Conservation (phyloP, 805 yeast genomes). For the Ogataea trehalophila region DNA sequence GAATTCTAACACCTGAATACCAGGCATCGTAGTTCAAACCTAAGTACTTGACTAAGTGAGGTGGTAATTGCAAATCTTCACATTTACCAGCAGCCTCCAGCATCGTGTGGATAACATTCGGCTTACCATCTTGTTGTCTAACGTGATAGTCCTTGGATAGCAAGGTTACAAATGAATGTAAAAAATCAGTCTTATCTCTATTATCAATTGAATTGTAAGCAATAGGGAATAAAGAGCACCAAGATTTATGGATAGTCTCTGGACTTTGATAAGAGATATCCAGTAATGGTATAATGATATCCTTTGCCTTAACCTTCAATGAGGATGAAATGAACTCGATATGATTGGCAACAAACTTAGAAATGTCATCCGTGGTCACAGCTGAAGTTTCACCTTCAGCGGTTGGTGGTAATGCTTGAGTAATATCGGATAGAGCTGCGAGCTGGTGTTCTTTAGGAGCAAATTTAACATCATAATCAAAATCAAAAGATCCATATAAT, state of each 20-base stretch:
- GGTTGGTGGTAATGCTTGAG: slow-evolving; percentile 25
- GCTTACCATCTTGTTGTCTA: slow-evolving; percentile 81
- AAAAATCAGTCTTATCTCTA: slow-evolving; percentile 77
- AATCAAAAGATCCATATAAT: slow-evolving; percentile 71
- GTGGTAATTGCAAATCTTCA: slow-evolving; percentile 76
- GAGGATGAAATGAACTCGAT: slow-evolving; percentile 16
- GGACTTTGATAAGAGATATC: slow-evolving; percentile 81
- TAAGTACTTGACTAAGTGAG: slow-evolving; percentile 84
- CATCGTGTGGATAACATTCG: slow-evolving; percentile 81
- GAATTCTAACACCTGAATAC: slow-evolving; percentile 80
- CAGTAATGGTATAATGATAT: slow-evolving; percentile 63
- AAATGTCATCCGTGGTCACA: slow-evolving; percentile 14
- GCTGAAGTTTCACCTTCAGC: slow-evolving; percentile 13
- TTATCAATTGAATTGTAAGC: slow-evolving; percentile 70
- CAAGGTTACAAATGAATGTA: slow-evolving; percentile 72
- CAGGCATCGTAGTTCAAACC: slow-evolving; percentile 87
- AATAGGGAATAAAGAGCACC: slow-evolving; percentile 81
- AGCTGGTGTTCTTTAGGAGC: slow-evolving; percentile 45
- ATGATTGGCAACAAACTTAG: slow-evolving; percentile 20
- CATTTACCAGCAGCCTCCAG: slow-evolving; percentile 79
- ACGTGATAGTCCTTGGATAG: slow-evolving; percentile 88
- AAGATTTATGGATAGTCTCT: slow-evolving; percentile 71
- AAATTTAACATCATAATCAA: slow-evolving; percentile 41
- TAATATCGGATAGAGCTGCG: slow-evolving; percentile 46
- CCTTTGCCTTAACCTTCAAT: slow-evolving; percentile 45